These are phyloP conservation scores for Bromus sterilis DNA, from an alignment of 176 grass and related monocot species.

Conservation along the genomic window DNA sequence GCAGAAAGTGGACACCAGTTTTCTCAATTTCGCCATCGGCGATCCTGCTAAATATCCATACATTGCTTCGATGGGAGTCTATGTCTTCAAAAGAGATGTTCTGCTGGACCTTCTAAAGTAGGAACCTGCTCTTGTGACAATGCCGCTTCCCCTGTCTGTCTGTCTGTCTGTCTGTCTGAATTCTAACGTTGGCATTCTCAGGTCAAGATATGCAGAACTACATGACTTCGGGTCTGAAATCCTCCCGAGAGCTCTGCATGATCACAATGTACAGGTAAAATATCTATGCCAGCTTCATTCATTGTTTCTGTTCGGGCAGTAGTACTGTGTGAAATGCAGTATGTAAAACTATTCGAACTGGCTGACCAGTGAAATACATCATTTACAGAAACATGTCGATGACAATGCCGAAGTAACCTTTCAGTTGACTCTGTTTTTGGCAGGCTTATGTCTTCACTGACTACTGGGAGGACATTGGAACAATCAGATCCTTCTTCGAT, in stretches of 20 bases:
- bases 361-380: no score
- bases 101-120: slow-evolving; percentile 68
- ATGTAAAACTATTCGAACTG: no score
- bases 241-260: slow-evolving; percentile 54
- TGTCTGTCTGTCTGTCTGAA: neutral
- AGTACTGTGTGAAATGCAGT: neutral
- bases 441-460: slow-evolving; percentile 71
- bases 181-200: slow-evolving; percentile 16
- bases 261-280: slow-evolving; percentile 59
- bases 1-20: slow-evolving; percentile 49
- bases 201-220: slow-evolving; percentile 59
- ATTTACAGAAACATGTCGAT: no score
- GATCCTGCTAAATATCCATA: slow-evolving; percentile 45
- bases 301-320: neutral
- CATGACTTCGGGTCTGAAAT: slow-evolving; percentile 85
- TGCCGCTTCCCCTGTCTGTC: neutral
- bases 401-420: no score
- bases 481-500: slow-evolving; percentile 69
- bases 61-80: slow-evolving; percentile 78
- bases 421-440: neutral
- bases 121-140: neutral
- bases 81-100: slow-evolving; percentile 66
- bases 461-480: slow-evolving; percentile 87
- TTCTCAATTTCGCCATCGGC: slow-evolving; percentile 29
- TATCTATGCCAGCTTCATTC: neutral